phyloP scores from a whole-genome alignment of 2,329 filamentous ascomycete genomes.

The Nigrospora oryzae region DNA sequence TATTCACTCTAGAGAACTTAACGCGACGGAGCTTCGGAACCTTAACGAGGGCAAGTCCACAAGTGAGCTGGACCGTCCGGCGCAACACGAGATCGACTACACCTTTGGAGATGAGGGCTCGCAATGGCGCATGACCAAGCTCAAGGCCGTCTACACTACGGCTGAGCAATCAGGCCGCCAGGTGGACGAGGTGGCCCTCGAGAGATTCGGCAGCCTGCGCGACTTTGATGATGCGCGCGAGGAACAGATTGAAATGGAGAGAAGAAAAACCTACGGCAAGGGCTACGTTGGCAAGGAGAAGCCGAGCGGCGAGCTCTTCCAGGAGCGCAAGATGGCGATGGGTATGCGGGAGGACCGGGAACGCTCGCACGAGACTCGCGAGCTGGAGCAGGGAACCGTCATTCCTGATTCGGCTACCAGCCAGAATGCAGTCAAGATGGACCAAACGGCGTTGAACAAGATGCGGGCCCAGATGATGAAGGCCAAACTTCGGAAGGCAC shows the following conservation, averaged over 20 bases:
- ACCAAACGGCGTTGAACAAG: constrained; percentile 77
- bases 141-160: constrained; percentile 74
- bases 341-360: constrained; percentile 31
- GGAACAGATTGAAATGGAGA: constrained; percentile 83
- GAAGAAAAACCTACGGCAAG: constrained; percentile 72
- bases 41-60: constrained; percentile 47
- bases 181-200: constrained; percentile 74
- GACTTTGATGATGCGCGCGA: constrained; percentile 91
- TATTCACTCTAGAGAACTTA: constrained; percentile 75
- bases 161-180: constrained; percentile 65
- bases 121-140: constrained; percentile 93
- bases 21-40: constrained; percentile 54
- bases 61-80: constrained; percentile 43
- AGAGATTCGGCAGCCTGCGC: constrained; percentile 71
- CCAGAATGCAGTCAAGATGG: constrained; percentile 41
- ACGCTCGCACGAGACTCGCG: constrained; percentile 19
- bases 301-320: constrained; percentile 78
- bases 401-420: constrained; percentile 45
- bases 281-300: constrained; percentile 80
- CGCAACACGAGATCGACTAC: constrained; percentile 62
- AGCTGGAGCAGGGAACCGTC: constrained; percentile 43
- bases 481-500: constrained; percentile 73
- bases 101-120: constrained; percentile 84
- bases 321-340: constrained; percentile 59
- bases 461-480: constrained; percentile 94